Base-by-base conservation (phyloP, 305 asterid species). In the Solanum hybrid region DNA sequence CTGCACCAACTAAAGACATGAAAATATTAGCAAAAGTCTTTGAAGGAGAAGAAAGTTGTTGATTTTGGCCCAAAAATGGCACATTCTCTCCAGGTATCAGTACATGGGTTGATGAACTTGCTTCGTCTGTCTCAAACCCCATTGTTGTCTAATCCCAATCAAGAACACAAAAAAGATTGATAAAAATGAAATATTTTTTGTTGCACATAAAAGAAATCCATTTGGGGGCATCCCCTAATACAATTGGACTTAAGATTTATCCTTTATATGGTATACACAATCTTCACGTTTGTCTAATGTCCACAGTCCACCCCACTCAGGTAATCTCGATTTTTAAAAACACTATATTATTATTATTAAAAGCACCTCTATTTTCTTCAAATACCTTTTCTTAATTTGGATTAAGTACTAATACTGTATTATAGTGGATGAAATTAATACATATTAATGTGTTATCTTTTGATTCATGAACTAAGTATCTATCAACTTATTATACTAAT, bases 1-100 rank as follows among this genome's bases (percentile, higher is more conserved):
- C 91, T 9, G 91, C 90, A 14, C 91, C 91, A 90, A 90, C 91
- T n/a, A 90, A 40, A 8, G 90, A 80, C 17, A 90, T 90, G 78
- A 90, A 90, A 42, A 90, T 32, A 45, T 90, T 88, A 27, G 91
- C 91, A 87, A 34, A 90, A 38, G 91, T 90, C 40, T 90, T 90
- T 31, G 12, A 38, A 38, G 85, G 78, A 14, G 91, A 90, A 31
- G 91, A 90, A 12, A 75, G 69, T 35, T 86, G 56, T 31, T 40
- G 66, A 13, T 11, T 60, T 11, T 31, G 81, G 76, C 12, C 14
- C 26, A 90, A 10, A 69, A 90, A 56, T 40, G 91, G 91, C 6
- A 85, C 88, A 78, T 87, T 71, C 31, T 90, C 91, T 87, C 69
- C 87, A 56, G 81, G 71, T 32, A 29, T 29, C 29, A 29, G 29